Evolutionary conservation across 495 filamentous ascomycete genomes (phyloP), one percentile per base, ranked within the genome.

Genomic region (Penicillium nucicola): DNA sequence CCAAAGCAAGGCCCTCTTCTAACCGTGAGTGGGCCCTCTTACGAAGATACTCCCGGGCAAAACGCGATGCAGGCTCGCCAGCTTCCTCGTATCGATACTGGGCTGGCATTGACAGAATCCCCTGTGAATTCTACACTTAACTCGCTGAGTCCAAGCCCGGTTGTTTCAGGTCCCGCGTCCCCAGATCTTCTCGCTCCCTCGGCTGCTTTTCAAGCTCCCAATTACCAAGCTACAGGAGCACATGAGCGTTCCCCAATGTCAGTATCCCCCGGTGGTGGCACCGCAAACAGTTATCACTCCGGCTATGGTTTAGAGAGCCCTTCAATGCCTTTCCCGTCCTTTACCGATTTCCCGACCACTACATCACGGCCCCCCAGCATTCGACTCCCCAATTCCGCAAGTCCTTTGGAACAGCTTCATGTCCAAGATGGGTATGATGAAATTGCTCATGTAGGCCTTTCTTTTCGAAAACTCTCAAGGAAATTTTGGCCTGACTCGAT

Each of bases 401-500:
- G 77, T 15, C 83, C 79, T 14, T 73, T 76, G n/a, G 73, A 80
- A 42, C 69, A 36, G 37, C 55, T 62, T 25, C 65, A 68, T 9
- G 41, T 72, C 22, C 58, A 64, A 48, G 72, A 74, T 14, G 39
- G 41, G 22, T 18, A 57, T 22, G 60, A 58, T 42, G 58, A 57
- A 14, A 42, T 61, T 22, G 45, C 20, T 12, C 50, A 52, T 42
- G 60, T 58, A 8, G 47, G 45, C 14, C 19, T 33, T 22, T 42
- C 49, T 13, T 53, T 53, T 25, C 37, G 40, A 11, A 48, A 30
- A 4, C 38, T 14, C 9, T 37, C 54, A 32, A 65, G 80, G 33
- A 71, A 61, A 13, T 89, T 86, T 84, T 95, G 89, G 89, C 88
- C 87, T 9, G 86, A 88, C 62, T 72, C 65, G 17, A 25, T 86